Conservation (phyloP, 2,329 filamentous ascomycete species). For the Fusarium zealandicum region DNA sequence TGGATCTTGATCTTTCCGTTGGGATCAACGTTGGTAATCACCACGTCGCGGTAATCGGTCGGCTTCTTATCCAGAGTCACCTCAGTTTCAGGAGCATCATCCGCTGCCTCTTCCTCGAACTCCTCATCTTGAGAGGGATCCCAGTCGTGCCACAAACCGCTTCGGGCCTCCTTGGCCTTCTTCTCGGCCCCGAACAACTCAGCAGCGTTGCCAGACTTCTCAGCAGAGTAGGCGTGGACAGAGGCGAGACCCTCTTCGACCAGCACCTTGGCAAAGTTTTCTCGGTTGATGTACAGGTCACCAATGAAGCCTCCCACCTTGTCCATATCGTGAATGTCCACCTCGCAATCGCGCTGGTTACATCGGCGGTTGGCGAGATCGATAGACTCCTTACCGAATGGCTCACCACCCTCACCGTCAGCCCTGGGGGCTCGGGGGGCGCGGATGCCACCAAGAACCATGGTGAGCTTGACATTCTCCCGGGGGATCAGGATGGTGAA, state of each 20-base stretch:
- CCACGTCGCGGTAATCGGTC: constrained; percentile 88
- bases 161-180: constrained; percentile 86
- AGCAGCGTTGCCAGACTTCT: constrained; percentile 88
- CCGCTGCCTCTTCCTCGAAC: constrained; percentile 61
- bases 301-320: constrained; percentile 98
- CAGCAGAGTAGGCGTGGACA: constrained; percentile 93
- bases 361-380: constrained; percentile 88
- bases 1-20: constrained; percentile 89
- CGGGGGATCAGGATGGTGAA: constrained; percentile 92
- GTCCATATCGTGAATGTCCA: constrained; percentile 93
- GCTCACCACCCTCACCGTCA: constrained; percentile 81
- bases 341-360: constrained; percentile 94
- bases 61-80: constrained; percentile 70
- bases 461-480: constrained; percentile 92
- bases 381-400: constrained; percentile 92
- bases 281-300: constrained; percentile 88
- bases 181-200: constrained; percentile 89
- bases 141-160: constrained; percentile 93
- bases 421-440: constrained; percentile 83
- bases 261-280: constrained; percentile 92
- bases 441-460: constrained; percentile 92
- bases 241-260: constrained; percentile 93
- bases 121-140: constrained; percentile 85
- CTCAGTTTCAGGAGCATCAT: constrained; percentile 56
- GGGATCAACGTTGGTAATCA: constrained; percentile 88